Evolutionary conservation across 345 rosid genomes (phyloP).

Genomic region (Gossypium herbaceum): DNA sequence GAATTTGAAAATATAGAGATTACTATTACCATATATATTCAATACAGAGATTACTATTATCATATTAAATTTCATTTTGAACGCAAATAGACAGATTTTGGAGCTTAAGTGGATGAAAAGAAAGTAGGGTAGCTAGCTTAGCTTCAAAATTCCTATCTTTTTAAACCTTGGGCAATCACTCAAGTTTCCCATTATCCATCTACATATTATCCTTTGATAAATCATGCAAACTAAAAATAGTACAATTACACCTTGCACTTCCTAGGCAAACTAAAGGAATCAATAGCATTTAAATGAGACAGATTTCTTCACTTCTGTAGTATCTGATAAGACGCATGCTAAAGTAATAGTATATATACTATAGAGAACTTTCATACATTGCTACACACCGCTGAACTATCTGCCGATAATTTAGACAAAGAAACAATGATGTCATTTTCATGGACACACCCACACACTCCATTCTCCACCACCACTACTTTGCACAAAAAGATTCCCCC

Average conservation of each 20-base stretch:
- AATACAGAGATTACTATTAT: neutral
- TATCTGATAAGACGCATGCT: neutral
- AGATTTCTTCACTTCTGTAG: neutral
- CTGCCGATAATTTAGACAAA: neutral
- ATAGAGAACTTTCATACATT: neutral
- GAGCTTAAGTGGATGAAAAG: neutral
- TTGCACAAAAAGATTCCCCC: neutral
- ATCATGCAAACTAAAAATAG: neutral
- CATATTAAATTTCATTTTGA: neutral
- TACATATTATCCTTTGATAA: neutral
- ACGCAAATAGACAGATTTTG: neutral
- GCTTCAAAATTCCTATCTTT: neutral
- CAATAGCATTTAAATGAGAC: neutral
- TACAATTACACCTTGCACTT: neutral
- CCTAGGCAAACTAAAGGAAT: too few relatives aligned
- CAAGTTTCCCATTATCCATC: neutral
- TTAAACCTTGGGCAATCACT: too few relatives aligned
- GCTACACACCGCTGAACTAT: neutral
- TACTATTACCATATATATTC: neutral
- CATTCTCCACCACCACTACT: slow-evolving; percentile 1
- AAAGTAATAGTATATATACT: neutral
- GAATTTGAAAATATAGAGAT: too few relatives aligned
- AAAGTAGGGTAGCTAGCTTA: neutral
- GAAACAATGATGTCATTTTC: slow-evolving; percentile 5
- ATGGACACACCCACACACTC: neutral